Evolutionary conservation across 139 green algal species (phyloP).

Genomic region (Monoraphidium neglectum): DNA sequence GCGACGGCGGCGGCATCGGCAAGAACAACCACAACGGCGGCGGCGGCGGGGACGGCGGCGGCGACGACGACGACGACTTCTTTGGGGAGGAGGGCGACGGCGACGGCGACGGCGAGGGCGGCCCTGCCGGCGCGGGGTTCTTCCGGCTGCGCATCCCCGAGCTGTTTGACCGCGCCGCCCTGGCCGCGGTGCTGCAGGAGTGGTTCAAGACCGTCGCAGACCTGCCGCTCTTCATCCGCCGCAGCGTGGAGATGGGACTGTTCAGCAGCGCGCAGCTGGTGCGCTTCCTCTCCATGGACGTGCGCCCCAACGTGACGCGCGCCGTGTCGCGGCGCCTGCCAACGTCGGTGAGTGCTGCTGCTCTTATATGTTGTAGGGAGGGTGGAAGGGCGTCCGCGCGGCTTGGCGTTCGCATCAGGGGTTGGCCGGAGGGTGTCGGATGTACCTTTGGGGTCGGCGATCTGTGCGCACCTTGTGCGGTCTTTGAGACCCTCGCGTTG

Average conservation of each 20-base stretch:
- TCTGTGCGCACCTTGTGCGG: too few relatives aligned
- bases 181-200: constrained; percentile 86
- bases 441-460: not conserved
- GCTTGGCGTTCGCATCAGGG: too few relatives aligned
- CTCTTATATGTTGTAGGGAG: too few relatives aligned
- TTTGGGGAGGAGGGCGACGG: constrained; percentile 74
- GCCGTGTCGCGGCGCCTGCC: constrained; percentile 81
- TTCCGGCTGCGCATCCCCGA: constrained; percentile 77
- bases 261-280: constrained; percentile 91
- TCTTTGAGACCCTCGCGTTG: too few relatives aligned
- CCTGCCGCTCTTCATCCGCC: constrained; percentile 87
- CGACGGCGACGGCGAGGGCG: constrained; percentile 78
- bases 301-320: constrained; percentile 84
- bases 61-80: constrained; percentile 94
- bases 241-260: constrained; percentile 92
- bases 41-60: constrained; percentile 71
- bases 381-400: too few relatives aligned
- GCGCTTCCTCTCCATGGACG: constrained; percentile 93
- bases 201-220: constrained; percentile 89
- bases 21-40: constrained; percentile 90
- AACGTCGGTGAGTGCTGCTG: constrained; percentile 48
- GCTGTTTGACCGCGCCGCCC: constrained; percentile 90
- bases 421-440: too few relatives aligned
- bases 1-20: constrained; percentile 81
- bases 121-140: constrained; percentile 74